Evolutionary conservation across 2,329 filamentous ascomycete genomes (phyloP).

Genomic region (Leptographium radiaticola): DNA sequence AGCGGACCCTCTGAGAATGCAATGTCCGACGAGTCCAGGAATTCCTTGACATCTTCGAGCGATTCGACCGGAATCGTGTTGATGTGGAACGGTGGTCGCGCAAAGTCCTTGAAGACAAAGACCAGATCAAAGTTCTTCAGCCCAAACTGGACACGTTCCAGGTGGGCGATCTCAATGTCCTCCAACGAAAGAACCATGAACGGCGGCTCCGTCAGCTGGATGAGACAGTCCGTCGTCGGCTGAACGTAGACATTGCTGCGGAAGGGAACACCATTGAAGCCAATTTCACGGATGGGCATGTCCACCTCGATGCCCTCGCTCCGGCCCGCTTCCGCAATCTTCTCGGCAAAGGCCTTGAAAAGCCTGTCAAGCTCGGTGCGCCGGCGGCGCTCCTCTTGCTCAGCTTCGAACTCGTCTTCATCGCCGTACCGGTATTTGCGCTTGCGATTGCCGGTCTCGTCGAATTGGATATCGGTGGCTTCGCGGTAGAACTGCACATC

Average conservation of each 20-base stretch:
- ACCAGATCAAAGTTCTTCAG: conserved; percentile 99
- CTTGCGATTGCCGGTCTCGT: conserved; percentile 96
- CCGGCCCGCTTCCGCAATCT: conserved; percentile 90
- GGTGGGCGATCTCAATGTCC: conserved; percentile 89
- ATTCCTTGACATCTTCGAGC: conserved; percentile 92
- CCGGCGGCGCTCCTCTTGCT: conserved; percentile 88
- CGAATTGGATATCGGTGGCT: conserved; percentile 96
- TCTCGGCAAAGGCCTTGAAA: conserved; percentile 93
- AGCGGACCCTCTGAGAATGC: conserved; percentile 87
- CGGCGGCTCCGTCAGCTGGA: conserved; percentile 91
- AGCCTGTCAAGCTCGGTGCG: conserved; percentile 86
- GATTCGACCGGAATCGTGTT: conserved; percentile 97
- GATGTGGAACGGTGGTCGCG: conserved; percentile 79
- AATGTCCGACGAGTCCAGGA: conserved; percentile 91
- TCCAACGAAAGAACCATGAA: conserved; percentile 93
- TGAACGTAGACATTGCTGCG: conserved; percentile 92
- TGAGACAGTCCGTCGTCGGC: conserved; percentile 90
- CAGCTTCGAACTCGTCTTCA: conserved; percentile 96
- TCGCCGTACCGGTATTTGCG: conserved; percentile 96
- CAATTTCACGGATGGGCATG: conserved; percentile 90
- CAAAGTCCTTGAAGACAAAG: conserved; percentile 96
- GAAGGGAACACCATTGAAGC: conserved; percentile 93
- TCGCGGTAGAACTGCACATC: conserved; percentile 98
- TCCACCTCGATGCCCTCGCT: conserved; percentile 87
- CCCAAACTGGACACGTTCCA: conserved; percentile 92